A percentile compares a stretch with the other conserved stretches of the same genome.
phyloP scores from a whole-genome alignment of 2,329 filamentous ascomycete species.

The Colletotrichum zoysiae region DNA sequence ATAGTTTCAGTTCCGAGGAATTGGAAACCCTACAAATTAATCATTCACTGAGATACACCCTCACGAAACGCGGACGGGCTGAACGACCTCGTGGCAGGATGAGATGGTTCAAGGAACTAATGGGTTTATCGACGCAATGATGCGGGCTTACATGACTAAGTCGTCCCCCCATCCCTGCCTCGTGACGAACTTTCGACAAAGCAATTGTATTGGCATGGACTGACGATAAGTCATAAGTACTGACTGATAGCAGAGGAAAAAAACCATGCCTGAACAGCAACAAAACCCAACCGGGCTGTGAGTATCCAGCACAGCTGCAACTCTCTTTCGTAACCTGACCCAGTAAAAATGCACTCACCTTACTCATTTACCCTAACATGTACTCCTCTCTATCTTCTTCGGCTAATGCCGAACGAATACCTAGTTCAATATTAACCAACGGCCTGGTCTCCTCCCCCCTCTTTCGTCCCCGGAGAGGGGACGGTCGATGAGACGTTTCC shows the following conservation, averaged over 20 bases:
- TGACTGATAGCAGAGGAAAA: background rate
- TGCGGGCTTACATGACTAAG: background rate
- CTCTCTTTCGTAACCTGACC: slow-evolving; percentile 13
- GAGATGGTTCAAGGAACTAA: background rate
- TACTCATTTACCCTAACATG: slow-evolving; percentile 29
- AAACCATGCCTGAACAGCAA: slow-evolving; percentile 10
- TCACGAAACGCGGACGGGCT: slow-evolving; percentile 8
- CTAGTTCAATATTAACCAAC: background rate
- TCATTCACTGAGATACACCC: background rate
- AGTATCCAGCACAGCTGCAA: slow-evolving; percentile 26
- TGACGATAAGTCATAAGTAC: background rate
- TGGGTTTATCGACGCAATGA: slow-evolving; percentile 5
- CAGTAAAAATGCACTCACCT: slow-evolving; percentile 25
- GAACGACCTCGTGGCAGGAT: slow-evolving; percentile 33
- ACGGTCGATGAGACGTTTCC: background rate
- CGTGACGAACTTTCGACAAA: slow-evolving; percentile 15
- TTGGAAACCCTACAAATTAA: background rate
- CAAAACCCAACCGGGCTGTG: slow-evolving; percentile 10
- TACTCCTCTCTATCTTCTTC: slow-evolving; percentile 1
- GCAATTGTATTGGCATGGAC: background rate
- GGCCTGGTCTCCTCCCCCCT: background rate
- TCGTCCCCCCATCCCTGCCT: background rate
- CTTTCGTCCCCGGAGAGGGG: background rate
- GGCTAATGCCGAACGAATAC: slow-evolving; percentile 32
- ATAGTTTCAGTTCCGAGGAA: background rate